Percentiles rank a stretch among this genome's conserved stretches.
Evolutionary conservation across 495 filamentous ascomycete species (phyloP).

Genomic region (Penicillium pancosmium): DNA sequence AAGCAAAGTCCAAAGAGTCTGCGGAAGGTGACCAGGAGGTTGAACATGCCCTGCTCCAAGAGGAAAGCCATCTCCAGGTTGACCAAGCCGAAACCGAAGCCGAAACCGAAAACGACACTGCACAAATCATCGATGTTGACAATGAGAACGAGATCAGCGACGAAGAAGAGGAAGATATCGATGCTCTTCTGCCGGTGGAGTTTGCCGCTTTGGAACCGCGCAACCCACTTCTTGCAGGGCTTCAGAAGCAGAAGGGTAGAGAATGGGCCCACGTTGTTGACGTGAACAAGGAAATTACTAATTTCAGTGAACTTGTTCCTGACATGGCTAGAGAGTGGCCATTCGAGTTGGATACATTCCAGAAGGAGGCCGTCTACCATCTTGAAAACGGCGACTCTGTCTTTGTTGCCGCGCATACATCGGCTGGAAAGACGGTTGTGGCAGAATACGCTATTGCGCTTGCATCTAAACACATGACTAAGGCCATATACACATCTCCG

Average conservation of each 20-base stretch:
- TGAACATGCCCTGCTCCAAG: conserved; percentile 71
- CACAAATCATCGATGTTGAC: conserved; percentile 42
- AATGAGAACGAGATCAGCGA: conserved; percentile 55
- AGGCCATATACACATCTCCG: conserved; percentile 97
- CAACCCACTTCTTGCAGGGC: conserved; percentile 69
- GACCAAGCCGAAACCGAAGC: conserved; percentile 39
- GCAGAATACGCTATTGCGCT: conserved; percentile 97
- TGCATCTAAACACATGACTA: conserved; percentile 97
- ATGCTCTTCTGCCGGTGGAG: conserved; percentile 86
- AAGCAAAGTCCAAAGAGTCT: conserved; percentile 59
- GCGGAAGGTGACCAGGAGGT: conserved; percentile 68
- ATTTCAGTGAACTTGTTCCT: conserved; percentile 90
- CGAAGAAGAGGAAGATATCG: conserved; percentile 78
- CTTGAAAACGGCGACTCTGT: conserved; percentile 96
- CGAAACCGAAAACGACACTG: conserved; percentile 35
- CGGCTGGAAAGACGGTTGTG: conserved; percentile 96
- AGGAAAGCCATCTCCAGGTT: conserved; percentile 50
- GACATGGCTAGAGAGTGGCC: conserved; percentile 96
- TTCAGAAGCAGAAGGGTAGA: conserved; percentile 69
- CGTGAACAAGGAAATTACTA: conserved; percentile 84
- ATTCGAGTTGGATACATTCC: conserved; percentile 96
- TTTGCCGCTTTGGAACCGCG: conserved; percentile 92
- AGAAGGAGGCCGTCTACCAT: conserved; percentile 98
- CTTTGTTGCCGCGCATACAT: conserved; percentile 98
- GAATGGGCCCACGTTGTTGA: conserved; percentile 99